phyloP scores from a whole-genome alignment of 2,329 filamentous ascomycete species.

The Colletotrichum shisoi region DNA sequence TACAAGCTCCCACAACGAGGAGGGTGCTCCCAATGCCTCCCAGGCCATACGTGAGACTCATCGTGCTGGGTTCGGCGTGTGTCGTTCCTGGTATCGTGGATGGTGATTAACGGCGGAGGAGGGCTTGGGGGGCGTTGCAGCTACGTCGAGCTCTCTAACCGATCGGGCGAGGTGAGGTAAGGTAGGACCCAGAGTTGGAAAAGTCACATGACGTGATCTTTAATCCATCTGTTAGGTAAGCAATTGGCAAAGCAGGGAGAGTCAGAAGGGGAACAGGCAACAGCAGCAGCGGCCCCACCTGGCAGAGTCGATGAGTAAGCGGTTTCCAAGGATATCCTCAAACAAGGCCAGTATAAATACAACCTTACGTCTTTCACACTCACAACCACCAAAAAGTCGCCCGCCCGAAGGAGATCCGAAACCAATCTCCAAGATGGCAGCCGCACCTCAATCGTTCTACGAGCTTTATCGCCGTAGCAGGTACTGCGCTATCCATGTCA shows the following conservation, averaged over 20 bases:
- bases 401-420: constrained; percentile 31
- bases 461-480: constrained; percentile 98
- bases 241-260: not conserved
- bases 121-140: constrained; percentile 36
- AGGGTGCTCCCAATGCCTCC: constrained; percentile 74
- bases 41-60: constrained; percentile 77
- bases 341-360: constrained; percentile 38
- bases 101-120: constrained; percentile 31
- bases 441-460: constrained; percentile 71
- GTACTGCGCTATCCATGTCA: constrained; percentile 61
- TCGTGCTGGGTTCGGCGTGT: constrained; percentile 52
- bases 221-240: constrained; percentile 21
- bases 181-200: constrained; percentile 42
- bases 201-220: constrained; percentile 51
- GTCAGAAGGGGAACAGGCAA: constrained; percentile 14
- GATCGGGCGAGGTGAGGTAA: constrained; percentile 30
- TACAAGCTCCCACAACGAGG: constrained; percentile 80
- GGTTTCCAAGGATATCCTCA: constrained; percentile 38
- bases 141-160: constrained; percentile 38
- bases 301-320: constrained; percentile 44
- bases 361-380: constrained; percentile 35
- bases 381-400: constrained; percentile 25
- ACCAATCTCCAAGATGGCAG: constrained; percentile 54
- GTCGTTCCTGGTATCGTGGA: constrained; percentile 39
- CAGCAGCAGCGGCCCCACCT: constrained; percentile 19